A percentile compares a stretch with the other conserved stretches of the same genome.
phyloP scores from a whole-genome alignment of 2,329 filamentous ascomycete species.

The Paecilomyces dactylethromorphus region DNA sequence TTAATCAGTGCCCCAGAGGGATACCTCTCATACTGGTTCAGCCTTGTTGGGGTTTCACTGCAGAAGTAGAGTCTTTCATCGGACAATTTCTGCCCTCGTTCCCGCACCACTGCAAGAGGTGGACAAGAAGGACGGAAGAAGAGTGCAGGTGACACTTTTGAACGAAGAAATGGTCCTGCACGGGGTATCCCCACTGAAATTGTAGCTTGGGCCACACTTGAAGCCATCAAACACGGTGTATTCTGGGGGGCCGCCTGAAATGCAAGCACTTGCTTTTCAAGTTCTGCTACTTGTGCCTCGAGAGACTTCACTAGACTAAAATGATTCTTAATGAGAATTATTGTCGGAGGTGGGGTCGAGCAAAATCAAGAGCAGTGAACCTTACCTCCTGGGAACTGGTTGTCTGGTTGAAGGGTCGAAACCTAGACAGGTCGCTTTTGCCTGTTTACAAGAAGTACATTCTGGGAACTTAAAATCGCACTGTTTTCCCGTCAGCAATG shows the following conservation, averaged over 20 bases:
- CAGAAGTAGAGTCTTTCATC: background rate
- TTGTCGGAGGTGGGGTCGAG: background rate
- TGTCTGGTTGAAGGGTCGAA: conserved; percentile 1
- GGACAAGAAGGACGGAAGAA: conserved; percentile 5
- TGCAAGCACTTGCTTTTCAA: background rate
- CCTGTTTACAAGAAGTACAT: conserved; percentile 2
- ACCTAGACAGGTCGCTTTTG: conserved; percentile 1
- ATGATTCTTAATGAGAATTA: background rate
- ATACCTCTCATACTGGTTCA: background rate
- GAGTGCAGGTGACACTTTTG: background rate
- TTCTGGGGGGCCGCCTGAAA: background rate
- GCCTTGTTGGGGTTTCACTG: background rate
- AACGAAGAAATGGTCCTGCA: background rate
- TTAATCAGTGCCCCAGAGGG: background rate
- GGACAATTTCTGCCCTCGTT: background rate
- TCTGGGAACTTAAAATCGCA: conserved; percentile 5
- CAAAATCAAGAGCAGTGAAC: background rate
- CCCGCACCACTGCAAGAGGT: conserved; percentile 3
- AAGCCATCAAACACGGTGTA: background rate
- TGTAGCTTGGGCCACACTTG: background rate
- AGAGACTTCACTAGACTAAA: background rate
- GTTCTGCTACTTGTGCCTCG: background rate
- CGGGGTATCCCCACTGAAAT: background rate
- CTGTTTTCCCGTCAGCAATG: background rate
- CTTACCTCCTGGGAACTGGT: background rate